Percentiles rank a stretch among this genome's conserved stretches.
phyloP scores from a whole-genome alignment of 2,329 filamentous ascomycete species.

The Pseudocercospora crystallina region DNA sequence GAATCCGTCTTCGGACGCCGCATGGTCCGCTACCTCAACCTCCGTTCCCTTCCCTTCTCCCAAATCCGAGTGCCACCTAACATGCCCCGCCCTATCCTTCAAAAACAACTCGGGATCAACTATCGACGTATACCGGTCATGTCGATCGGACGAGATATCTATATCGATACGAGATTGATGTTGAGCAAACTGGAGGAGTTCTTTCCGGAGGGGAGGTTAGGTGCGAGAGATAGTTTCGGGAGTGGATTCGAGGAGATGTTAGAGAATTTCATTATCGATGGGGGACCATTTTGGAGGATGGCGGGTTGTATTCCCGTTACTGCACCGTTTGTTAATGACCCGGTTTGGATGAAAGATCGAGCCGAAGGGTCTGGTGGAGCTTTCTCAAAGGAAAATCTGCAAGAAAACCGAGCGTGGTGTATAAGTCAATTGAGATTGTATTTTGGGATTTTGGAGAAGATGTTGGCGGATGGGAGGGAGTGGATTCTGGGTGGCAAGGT shows the following conservation, averaged over 20 bases:
- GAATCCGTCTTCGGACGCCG: constrained; percentile 21
- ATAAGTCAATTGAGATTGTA: constrained; percentile 20
- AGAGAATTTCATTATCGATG: constrained; percentile 22
- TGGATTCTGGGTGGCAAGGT: constrained; percentile 19
- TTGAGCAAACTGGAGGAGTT: constrained; percentile 18
- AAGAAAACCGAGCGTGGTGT: constrained; percentile 12
- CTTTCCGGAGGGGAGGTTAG: constrained; percentile 11
- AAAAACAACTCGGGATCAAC: constrained; percentile 21
- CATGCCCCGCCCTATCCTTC: constrained; percentile 19
- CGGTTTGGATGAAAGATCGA: constrained; percentile 21
- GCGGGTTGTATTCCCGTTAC: constrained; percentile 15
- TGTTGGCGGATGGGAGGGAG: constrained; percentile 23
- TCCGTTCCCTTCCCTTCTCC: constrained; percentile 17
- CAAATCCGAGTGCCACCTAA: constrained; percentile 23
- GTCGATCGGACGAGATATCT: constrained; percentile 25
- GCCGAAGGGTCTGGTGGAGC: constrained; percentile 16
- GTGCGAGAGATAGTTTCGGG: constrained; percentile 12
- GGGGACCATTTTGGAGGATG: constrained; percentile 19
- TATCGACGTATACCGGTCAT: constrained; percentile 26
- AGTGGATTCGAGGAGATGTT: constrained; percentile 19
- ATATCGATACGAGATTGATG: constrained; percentile 26
- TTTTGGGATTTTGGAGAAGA: constrained; percentile 23
- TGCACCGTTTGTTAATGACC: constrained; percentile 15
- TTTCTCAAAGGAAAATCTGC: constrained; percentile 14
- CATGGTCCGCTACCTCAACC: constrained; percentile 21